A percentile compares a stretch with the other conserved stretches of the same genome.
Evolutionary conservation across 106 monocot species (phyloP).

Genomic region (Chionographis japonica): DNA sequence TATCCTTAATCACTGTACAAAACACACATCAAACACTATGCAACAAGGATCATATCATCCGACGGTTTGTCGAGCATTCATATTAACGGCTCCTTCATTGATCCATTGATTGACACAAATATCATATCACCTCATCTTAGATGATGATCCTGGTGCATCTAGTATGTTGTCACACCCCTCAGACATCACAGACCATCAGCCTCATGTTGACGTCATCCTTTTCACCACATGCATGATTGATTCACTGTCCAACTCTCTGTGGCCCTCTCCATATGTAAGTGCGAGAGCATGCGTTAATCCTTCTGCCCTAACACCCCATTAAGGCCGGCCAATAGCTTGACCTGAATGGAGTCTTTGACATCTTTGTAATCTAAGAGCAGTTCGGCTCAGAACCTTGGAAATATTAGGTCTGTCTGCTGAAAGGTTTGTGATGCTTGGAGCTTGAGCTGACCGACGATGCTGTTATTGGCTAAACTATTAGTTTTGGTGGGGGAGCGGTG

Average conservation of each 20-base stretch:
- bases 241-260: slow-evolving; percentile 42
- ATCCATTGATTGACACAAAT: slow-evolving; percentile 22
- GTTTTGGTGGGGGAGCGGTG: slow-evolving; percentile 45
- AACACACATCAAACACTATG: too few species aligned
- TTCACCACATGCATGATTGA: slow-evolving; percentile 65
- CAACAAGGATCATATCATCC: too few species aligned
- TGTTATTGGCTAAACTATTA: slow-evolving; percentile 33
- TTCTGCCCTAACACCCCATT: slow-evolving; percentile 16
- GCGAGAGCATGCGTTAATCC: slow-evolving; percentile 22
- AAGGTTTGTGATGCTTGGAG: slow-evolving; percentile 37
- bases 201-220: slow-evolving; percentile 71
- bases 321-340: slow-evolving; percentile 21
- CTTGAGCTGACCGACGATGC: slow-evolving; percentile 46
- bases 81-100: slow-evolving; percentile 1
- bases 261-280: slow-evolving; percentile 59
- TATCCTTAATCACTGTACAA: too few species aligned
- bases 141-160: slow-evolving; percentile 53
- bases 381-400: slow-evolving; percentile 41
- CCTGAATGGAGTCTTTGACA: slow-evolving; percentile 15
- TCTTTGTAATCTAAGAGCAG: slow-evolving; percentile 23
- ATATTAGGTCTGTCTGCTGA: slow-evolving; percentile 46
- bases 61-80: too few species aligned
- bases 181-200: slow-evolving; percentile 69
- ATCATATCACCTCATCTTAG: slow-evolving; percentile 35
- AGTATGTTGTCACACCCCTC: slow-evolving; percentile 62